Conservation (phyloP, 345 rosid species). For the Citrus hindsii region DNA sequence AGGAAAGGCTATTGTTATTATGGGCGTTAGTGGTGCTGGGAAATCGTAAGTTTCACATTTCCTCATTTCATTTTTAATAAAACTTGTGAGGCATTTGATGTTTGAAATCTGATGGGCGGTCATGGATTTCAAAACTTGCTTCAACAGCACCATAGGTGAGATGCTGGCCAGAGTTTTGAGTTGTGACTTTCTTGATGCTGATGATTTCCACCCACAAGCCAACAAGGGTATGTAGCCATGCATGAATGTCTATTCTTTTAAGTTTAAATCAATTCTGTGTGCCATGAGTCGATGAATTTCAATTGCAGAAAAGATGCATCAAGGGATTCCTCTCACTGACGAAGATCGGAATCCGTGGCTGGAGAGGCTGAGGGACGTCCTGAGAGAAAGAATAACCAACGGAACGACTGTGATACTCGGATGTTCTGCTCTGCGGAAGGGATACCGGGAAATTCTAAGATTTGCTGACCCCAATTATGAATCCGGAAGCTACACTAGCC, state of each 20-base stretch:
- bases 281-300: neutral
- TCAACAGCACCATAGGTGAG: conserved; percentile 63
- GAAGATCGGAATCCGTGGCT: conserved; percentile 93
- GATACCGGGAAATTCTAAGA: conserved; percentile 72
- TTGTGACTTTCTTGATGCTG: conserved; percentile 75
- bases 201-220: conserved; percentile 71
- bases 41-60: conserved; percentile 54
- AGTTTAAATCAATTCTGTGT: neutral
- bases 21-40: conserved; percentile 83
- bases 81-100: neutral
- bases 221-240: conserved; percentile 53
- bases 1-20: conserved; percentile 53
- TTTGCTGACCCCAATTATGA: conserved; percentile 51
- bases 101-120: neutral
- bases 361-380: conserved; percentile 38
- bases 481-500: conserved; percentile 32
- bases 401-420: conserved; percentile 53
- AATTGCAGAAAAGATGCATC: conserved; percentile 63
- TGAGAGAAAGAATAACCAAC: conserved; percentile 30
- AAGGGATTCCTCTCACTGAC: conserved; percentile 69
- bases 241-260: too few species aligned
- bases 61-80: neutral
- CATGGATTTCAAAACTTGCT: neutral
- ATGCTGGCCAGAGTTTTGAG: conserved; percentile 51
- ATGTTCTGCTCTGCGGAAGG: conserved; percentile 68